Evolutionary conservation across 352 stramenopile species (phyloP), one percentile per base, ranked within the genome.

Genomic region (Pythium plurisporium): DNA sequence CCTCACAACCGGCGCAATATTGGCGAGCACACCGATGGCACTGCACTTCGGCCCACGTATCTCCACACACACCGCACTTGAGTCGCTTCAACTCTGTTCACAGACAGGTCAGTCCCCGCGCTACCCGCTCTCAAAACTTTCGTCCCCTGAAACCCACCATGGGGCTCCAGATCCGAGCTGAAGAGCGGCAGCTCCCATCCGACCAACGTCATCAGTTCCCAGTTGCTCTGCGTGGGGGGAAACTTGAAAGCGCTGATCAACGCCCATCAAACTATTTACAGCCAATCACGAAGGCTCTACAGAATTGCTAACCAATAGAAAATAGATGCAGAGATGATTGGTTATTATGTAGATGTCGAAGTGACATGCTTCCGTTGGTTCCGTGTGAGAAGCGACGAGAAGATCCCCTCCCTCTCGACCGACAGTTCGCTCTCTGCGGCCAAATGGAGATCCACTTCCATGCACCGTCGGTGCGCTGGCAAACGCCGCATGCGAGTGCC

Each of bases 1-100:
- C 36, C 62, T 88, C 77, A 41, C 80, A 91, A 12, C 42, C 31
- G 2, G 22, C 42, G 42, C 80, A 91, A 42, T 76, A 83, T 26
- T 67, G 66, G 23, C 75, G 64, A 29, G 59, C 45, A 52, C 79
- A 89, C 49, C 59, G 61, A 34, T 61, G 30, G 55, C 79, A 89
- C 33, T 72, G 60, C 38, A 78, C 65, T 19, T 72, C 63, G 11
- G 78, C 80, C 26, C 74, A 69, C 20, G 62, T 61, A 4, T 59
- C 45, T 20, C 19, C 41, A 57, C 78, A 88, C 57, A 64, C 53
- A 26, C 68, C 48, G 41, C 80, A 88, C 19, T 55, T 59, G 5
- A 57, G 61, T n/a, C 70, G 63, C 52, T 73, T 68, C n/a, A 90
- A 64, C 44, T 78, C 77, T 88, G 34, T 2, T 12, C 36, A 52